Evolutionary conservation across 306 rosid genomes (phyloP).

Genomic region (Styphnolobium japonicum): DNA sequence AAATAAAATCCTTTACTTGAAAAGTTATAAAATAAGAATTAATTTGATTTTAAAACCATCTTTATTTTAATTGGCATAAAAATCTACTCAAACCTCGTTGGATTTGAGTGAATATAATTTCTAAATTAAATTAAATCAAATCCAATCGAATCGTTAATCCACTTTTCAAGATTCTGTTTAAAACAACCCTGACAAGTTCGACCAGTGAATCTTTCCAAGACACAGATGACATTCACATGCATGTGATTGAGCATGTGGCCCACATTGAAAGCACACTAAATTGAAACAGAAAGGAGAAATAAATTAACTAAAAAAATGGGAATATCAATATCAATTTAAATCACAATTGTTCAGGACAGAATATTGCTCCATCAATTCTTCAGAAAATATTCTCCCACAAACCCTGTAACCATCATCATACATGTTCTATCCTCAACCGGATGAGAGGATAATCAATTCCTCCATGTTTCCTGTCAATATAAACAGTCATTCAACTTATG

Average conservation of each 20-base stretch:
- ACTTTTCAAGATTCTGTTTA: no score
- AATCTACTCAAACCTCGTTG: no score
- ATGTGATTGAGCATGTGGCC: constrained; percentile 35
- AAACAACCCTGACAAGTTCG: no score
- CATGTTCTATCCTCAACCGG: constrained; percentile 14
- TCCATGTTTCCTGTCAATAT: constrained; percentile 27
- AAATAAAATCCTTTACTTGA: no score
- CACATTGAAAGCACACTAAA: constrained; percentile 19
- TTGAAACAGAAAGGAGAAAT: constrained; percentile 21
- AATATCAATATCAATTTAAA: constrained; percentile 23
- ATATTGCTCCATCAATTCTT: constrained; percentile 24
- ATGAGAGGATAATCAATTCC: background rate
- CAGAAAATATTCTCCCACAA: constrained; percentile 30
- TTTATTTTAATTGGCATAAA: no score
- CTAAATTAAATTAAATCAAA: no score
- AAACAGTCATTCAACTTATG: background rate
- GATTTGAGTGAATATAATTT: no score
- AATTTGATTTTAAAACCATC: no score
- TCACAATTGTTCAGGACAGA: constrained; percentile 19
- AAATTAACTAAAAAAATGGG: constrained; percentile 8
- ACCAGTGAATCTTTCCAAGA: no score
- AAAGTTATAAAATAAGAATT: no score
- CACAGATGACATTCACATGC: constrained; percentile 50
- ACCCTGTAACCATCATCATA: constrained; percentile 11
- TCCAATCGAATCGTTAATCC: no score